These are phyloP conservation scores for Usnea hakonensis DNA, from an alignment of 495 filamentous ascomycete genomes.

Conservation along the genomic window DNA sequence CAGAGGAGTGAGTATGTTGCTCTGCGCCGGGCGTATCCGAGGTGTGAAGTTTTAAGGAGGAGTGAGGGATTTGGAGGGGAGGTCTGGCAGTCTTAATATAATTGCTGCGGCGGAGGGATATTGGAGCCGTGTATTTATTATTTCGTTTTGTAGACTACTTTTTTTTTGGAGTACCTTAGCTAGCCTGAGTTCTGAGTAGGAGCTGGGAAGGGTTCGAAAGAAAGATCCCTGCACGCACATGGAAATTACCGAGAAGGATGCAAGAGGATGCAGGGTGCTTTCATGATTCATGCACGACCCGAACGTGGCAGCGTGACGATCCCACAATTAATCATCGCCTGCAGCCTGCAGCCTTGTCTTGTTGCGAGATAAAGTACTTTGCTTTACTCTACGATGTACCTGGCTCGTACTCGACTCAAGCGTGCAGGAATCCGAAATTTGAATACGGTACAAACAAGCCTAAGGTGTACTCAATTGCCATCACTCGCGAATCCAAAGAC, in stretches of 20 bases:
- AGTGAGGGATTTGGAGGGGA: slow-evolving; percentile 11
- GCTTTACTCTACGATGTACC: neutral
- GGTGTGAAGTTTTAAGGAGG: neutral
- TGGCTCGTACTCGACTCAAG: neutral
- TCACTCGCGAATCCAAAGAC: no score
- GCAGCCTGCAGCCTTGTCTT: no score
- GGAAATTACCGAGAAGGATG: slow-evolving; percentile 21
- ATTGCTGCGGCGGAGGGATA: slow-evolving; percentile 22
- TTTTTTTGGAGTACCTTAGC: slow-evolving; percentile 6
- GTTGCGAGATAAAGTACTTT: neutral
- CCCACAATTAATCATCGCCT: slow-evolving; percentile 23
- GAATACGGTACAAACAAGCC: no score
- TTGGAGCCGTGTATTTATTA: slow-evolving; percentile 16
- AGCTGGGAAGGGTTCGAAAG: slow-evolving; percentile 13
- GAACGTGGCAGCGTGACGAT: slow-evolving; percentile 18
- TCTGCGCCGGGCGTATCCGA: slow-evolving; percentile 11
- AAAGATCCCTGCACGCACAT: slow-evolving; percentile 21
- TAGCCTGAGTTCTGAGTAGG: no score
- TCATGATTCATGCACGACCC: slow-evolving; percentile 3
- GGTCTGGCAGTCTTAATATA: slow-evolving; percentile 20
- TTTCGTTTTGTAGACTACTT: slow-evolving; percentile 9
- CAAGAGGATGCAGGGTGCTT: slow-evolving; percentile 8
- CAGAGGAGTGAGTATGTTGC: neutral
- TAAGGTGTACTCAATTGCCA: no score
- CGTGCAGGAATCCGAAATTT: no score